Conservation (phyloP, 2,329 filamentous ascomycete genomes). For the Hymenotorrendiella dingleyae region DNA sequence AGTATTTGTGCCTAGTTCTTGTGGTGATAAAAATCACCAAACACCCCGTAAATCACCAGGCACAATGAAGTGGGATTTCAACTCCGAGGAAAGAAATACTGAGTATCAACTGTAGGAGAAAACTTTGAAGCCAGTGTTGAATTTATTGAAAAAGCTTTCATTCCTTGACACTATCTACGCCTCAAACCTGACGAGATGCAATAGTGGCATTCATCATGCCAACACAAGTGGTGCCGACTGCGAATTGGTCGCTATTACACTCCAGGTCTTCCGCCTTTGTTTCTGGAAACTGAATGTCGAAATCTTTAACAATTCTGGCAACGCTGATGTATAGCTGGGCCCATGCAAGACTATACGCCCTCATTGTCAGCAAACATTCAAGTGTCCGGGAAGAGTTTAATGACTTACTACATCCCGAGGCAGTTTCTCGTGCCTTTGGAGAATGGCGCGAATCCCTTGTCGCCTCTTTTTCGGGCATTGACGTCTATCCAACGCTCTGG, state of each 20-base stretch:
- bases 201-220: conserved; percentile 2
- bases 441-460: conserved; percentile 17
- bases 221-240: conserved; percentile 7
- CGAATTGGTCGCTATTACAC: conserved; percentile 11
- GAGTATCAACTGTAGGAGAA: neutral
- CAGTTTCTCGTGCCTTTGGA: conserved; percentile 9
- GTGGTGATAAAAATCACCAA: no score
- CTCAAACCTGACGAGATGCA: neutral
- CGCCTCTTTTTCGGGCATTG: conserved; percentile 18
- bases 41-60: neutral
- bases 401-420: conserved; percentile 8
- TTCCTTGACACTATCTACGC: neutral
- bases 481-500: conserved; percentile 1
- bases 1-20: no score
- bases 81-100: neutral
- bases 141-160: neutral
- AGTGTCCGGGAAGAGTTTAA: neutral
- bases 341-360: conserved; percentile 11
- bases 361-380: neutral
- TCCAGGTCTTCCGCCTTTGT: conserved; percentile 7
- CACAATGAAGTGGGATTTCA: neutral
- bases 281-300: conserved; percentile 7
- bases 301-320: conserved; percentile 6
- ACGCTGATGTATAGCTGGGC: conserved; percentile 9
- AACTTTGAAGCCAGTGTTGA: neutral